phyloP scores from a whole-genome alignment of 1,139 yeast genomes.

The Suhomyces atakaporum region DNA sequence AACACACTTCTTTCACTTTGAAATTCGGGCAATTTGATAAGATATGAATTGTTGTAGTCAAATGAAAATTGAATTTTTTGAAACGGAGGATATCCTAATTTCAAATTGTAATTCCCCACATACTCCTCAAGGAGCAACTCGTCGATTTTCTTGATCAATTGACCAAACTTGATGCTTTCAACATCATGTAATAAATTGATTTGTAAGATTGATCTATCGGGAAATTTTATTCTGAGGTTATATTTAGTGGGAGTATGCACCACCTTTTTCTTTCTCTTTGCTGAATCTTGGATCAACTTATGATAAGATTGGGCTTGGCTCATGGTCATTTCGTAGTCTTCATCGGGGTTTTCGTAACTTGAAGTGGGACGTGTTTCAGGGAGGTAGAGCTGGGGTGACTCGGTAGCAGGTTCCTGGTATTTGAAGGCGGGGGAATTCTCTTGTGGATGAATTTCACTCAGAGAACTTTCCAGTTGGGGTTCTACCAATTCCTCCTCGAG shows the following conservation, averaged over 20 bases:
- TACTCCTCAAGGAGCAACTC: conserved; percentile 40
- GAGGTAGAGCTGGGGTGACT: conserved; percentile 26
- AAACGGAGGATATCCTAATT: conserved; percentile 50
- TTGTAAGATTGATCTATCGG: conserved; percentile 54
- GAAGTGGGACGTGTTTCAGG: conserved; percentile 19
- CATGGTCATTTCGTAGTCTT: conserved; percentile 52
- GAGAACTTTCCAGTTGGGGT: no score
- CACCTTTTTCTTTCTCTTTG: conserved; percentile 30
- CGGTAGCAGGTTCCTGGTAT: conserved; percentile 3
- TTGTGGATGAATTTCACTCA: no score
- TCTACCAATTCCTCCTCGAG: conserved; percentile 1
- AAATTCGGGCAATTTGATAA: conserved; percentile 39
- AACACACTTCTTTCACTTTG: conserved; percentile 33
- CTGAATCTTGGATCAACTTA: conserved; percentile 42
- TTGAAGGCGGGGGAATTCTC: no score
- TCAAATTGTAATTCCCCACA: conserved; percentile 35
- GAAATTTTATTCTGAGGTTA: conserved; percentile 52
- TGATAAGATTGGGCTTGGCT: conserved; percentile 58
- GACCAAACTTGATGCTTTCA: conserved; percentile 41
- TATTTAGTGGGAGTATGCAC: conserved; percentile 29
- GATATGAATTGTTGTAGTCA: conserved; percentile 31
- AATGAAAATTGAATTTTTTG: conserved; percentile 32
- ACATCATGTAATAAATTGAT: conserved; percentile 44
- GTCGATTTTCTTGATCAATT: conserved; percentile 40
- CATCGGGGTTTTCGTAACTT: conserved; percentile 44